Conservation (phyloP, 2,329 filamentous ascomycete species). For the Xylogone sp. region DNA sequence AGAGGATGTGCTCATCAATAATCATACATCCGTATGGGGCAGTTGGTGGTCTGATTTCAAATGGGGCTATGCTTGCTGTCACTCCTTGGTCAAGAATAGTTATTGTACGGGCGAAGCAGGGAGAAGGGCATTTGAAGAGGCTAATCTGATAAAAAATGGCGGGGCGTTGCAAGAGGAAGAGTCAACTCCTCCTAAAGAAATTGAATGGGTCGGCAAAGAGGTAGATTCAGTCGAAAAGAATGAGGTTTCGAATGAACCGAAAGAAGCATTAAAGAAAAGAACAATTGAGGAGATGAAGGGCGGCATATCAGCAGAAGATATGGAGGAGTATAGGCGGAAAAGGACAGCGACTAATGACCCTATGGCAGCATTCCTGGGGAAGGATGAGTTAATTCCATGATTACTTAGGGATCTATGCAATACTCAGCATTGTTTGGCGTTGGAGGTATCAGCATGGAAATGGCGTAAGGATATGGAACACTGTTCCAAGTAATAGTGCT, state of each 20-base stretch:
- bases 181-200: slow-evolving; percentile 16
- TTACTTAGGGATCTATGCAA: neutral
- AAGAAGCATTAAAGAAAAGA: slow-evolving; percentile 56
- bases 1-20: slow-evolving; percentile 84
- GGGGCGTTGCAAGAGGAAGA: slow-evolving; percentile 32
- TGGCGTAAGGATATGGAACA: neutral
- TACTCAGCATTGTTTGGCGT: slow-evolving; percentile 13
- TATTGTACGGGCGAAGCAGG: slow-evolving; percentile 95
- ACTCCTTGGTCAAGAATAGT: slow-evolving; percentile 90
- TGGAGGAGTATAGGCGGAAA: slow-evolving; percentile 81
- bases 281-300: slow-evolving; percentile 75
- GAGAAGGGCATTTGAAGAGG: slow-evolving; percentile 73
- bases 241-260: slow-evolving; percentile 13
- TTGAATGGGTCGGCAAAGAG: slow-evolving; percentile 21
- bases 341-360: slow-evolving; percentile 73
- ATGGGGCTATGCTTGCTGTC: slow-evolving; percentile 96
- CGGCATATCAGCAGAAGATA: slow-evolving; percentile 75
- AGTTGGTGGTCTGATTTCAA: slow-evolving; percentile 96
- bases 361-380: slow-evolving; percentile 78
- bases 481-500: too few relatives aligned
- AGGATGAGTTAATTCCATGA: slow-evolving; percentile 58
- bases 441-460: slow-evolving; percentile 6
- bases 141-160: slow-evolving; percentile 55
- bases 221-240: slow-evolving; percentile 25
- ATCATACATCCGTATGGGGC: slow-evolving; percentile 90